phyloP scores from a whole-genome alignment of 2,329 filamentous ascomycete species.

The Clonostachys sp. region DNA sequence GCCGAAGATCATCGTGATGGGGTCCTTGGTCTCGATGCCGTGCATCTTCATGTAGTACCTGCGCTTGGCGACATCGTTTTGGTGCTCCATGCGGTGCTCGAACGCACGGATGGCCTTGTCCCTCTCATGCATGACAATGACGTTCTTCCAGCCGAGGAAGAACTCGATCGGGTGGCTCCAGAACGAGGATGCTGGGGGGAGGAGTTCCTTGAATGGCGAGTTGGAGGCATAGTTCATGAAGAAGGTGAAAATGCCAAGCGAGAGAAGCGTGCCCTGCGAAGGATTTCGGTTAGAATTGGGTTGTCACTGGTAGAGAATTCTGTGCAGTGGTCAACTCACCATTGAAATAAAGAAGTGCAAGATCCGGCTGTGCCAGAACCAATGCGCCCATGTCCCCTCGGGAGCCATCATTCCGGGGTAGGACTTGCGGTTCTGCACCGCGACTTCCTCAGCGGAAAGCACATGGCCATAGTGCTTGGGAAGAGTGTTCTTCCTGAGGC shows the following conservation, averaged over 20 bases:
- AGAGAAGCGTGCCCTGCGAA: constrained; percentile 57
- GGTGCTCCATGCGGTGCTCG: constrained; percentile 66
- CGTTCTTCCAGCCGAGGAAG: constrained; percentile 59
- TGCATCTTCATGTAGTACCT: constrained; percentile 81
- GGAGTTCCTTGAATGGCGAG: constrained; percentile 74
- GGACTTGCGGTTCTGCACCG: constrained; percentile 61
- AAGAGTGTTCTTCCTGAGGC: constrained; percentile 49
- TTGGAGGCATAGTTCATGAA: constrained; percentile 73
- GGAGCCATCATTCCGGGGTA: constrained; percentile 91
- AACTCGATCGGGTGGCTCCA: constrained; percentile 67
- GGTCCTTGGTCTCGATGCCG: constrained; percentile 64
- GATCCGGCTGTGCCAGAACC: constrained; percentile 72
- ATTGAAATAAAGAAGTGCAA: constrained; percentile 83
- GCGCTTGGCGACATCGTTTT: constrained; percentile 86
- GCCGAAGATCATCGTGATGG: constrained; percentile 41
- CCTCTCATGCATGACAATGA: constrained; percentile 72
- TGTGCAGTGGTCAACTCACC: constrained; percentile 41
- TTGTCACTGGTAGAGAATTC: neutral
- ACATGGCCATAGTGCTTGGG: constrained; percentile 73
- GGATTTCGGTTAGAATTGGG: neutral
- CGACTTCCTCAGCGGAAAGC: constrained; percentile 59
- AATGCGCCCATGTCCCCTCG: constrained; percentile 74
- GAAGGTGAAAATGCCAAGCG: constrained; percentile 69
- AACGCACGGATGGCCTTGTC: constrained; percentile 64
- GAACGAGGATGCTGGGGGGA: constrained; percentile 68